Evolutionary conservation across 495 filamentous ascomycete species (phyloP).

Genomic region (Aspergillus wentii): DNA sequence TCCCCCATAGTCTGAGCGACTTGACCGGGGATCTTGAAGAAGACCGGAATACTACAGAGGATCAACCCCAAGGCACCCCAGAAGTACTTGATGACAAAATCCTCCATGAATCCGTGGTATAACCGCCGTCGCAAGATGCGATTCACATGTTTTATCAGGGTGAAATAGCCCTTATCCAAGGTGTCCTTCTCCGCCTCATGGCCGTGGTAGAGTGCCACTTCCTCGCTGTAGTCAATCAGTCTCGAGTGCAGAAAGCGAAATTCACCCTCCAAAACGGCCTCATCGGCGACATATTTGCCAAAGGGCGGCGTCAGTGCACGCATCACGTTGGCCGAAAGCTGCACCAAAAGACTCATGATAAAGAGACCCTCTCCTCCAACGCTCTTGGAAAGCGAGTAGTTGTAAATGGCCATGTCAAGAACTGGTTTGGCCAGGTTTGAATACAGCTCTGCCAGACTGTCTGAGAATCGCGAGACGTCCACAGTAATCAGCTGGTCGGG

Average conservation of each 20-base stretch:
- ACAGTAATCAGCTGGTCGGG: conserved; percentile 96
- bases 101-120: conserved; percentile 97
- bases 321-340: conserved; percentile 90
- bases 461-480: conserved; percentile 93
- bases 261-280: conserved; percentile 89
- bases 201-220: conserved; percentile 86
- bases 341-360: conserved; percentile 89
- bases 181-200: conserved; percentile 97
- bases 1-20: conserved; percentile 75
- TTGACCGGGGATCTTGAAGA: conserved; percentile 83
- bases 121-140: conserved; percentile 83
- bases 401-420: conserved; percentile 94
- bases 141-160: conserved; percentile 97
- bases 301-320: conserved; percentile 94
- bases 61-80: conserved; percentile 92
- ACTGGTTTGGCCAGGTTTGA: conserved; percentile 95
- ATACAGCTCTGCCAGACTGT: conserved; percentile 90
- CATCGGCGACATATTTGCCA: conserved; percentile 95
- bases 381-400: conserved; percentile 83
- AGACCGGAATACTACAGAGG: conserved; percentile 94
- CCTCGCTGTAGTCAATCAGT: conserved; percentile 91
- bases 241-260: conserved; percentile 94
- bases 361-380: conserved; percentile 93
- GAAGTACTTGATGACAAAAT: conserved; percentile 98
- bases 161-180: conserved; percentile 97